Percentiles rank a stretch among this genome's conserved stretches.
These are phyloP conservation scores for Penicillium simplicissimum DNA, from an alignment of 495 filamentous ascomycete genomes.

Conservation along the genomic window DNA sequence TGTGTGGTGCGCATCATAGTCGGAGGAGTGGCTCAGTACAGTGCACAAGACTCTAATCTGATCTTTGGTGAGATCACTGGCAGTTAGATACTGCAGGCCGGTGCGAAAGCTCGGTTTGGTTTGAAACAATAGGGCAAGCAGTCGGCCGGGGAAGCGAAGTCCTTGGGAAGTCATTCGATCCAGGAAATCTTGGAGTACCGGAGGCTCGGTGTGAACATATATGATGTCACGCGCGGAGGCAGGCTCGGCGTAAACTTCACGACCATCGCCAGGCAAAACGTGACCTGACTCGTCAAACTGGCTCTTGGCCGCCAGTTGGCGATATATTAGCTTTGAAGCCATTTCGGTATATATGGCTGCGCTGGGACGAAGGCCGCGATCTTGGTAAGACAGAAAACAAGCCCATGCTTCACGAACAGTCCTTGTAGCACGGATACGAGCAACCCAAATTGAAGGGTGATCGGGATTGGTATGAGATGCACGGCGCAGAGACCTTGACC, in stretches of 20 bases:
- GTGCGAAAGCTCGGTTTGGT: constrained; percentile 39
- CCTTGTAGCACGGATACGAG: constrained; percentile 63
- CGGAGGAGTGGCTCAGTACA: constrained; percentile 19
- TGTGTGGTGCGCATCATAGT: constrained; percentile 18
- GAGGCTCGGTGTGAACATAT: constrained; percentile 57
- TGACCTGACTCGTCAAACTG: constrained; percentile 24
- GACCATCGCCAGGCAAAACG: constrained; percentile 60
- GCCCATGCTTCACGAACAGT: constrained; percentile 74
- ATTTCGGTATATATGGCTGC: constrained; percentile 57
- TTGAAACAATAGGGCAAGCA: constrained; percentile 51
- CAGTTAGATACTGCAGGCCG: constrained; percentile 45
- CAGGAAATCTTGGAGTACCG: constrained; percentile 54
- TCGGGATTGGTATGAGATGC: constrained; percentile 14
- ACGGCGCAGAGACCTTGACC: constrained; percentile 22
- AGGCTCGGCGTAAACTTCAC: constrained; percentile 57
- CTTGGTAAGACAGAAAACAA: constrained; percentile 59
- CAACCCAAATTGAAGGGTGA: constrained; percentile 52
- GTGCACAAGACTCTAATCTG: constrained; percentile 39
- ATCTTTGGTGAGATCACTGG: constrained; percentile 34
- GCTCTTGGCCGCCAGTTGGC: constrained; percentile 31
- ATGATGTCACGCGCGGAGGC: constrained; percentile 57
- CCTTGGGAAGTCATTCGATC: constrained; percentile 53
- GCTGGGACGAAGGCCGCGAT: constrained; percentile 34
- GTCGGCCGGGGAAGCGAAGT: constrained; percentile 42
- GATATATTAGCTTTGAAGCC: constrained; percentile 58